Evolutionary conservation across 768 basidiomycete genomes (phyloP).

Genomic region (Tylopilus plumbeoviolaceoides): DNA sequence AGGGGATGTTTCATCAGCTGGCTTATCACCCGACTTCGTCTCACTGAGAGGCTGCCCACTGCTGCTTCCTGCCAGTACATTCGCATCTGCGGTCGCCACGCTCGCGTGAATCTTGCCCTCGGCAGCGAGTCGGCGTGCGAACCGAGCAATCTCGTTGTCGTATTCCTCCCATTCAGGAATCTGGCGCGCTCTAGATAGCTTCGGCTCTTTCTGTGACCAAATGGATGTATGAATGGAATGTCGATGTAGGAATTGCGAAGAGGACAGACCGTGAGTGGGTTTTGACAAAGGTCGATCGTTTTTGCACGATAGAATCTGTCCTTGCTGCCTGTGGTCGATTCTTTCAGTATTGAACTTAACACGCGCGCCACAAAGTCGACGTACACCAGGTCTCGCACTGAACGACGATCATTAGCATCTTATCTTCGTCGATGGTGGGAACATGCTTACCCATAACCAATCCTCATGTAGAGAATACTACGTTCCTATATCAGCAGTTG

Average conservation of each 20-base stretch:
- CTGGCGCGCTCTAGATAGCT: conserved; percentile 85
- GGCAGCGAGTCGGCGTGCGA: conserved; percentile 68
- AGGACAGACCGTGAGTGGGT: conserved; percentile 78
- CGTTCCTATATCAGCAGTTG: conserved; percentile 25
- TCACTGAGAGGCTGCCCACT: conserved; percentile 28
- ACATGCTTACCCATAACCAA: conserved; percentile 85
- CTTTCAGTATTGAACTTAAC: not conserved
- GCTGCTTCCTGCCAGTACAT: conserved; percentile 56
- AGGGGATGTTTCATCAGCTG: not conserved
- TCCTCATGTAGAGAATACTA: conserved; percentile 87
- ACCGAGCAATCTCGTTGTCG: conserved; percentile 83
- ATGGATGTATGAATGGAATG: conserved; percentile 1
- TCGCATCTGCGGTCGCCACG: conserved; percentile 64
- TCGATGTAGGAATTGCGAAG: not conserved
- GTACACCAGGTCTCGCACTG: conserved; percentile 99
- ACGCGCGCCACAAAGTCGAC: conserved; percentile 20
- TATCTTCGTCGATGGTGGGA: not conserved
- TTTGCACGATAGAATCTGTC: conserved; percentile 75
- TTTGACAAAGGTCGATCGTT: conserved; percentile 95
- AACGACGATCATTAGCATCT: conserved; percentile 2
- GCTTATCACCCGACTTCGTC: not conserved
- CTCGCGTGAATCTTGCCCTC: conserved; percentile 67
- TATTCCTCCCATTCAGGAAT: conserved; percentile 99
- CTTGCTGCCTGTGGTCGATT: conserved; percentile 58
- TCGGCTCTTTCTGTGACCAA: conserved; percentile 84